Base-by-base conservation (phyloP, 1,284 basidiomycete species). In the Trichosporon ovoides region DNA sequence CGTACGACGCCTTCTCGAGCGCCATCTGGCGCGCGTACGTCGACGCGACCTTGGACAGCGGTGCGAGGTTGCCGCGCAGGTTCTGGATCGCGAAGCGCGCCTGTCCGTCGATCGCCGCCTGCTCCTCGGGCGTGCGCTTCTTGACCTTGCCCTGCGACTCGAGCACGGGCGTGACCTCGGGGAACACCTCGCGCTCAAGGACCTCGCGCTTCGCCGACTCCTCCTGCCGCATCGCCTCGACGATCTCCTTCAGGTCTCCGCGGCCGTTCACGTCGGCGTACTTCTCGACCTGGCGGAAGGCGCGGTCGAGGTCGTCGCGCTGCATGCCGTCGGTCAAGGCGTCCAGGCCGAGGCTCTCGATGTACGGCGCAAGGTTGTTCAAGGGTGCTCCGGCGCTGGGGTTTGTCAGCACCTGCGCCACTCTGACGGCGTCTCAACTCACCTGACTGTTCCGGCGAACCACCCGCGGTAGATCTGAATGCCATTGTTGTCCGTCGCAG, bases 1-100 rank as follows among this genome's bases (percentile, higher is more conserved):
- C 87, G 69, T 90, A 88, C 1, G 89, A 90, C 0, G 89, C 89
- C 38, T 86, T 82, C 74, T 95, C 91, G 3, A 96, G 83, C 2
- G 88, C 80, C 64, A 85, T 84, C 76, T 96, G 92, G 2, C 92
- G 87, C 0, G 85, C 80, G n/a, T 56, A 83, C 57, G 28, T 72
- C 80, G 18, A 84, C 76, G 63, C 88, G 85, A 43, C 87, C 52
- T 85, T 81, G 1, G 81, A 76, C 11, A 90, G 81, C 37, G 83
- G 78, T 0, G 82, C 79, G 3, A 93, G 82, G 64, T 60, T 83
- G 80, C 50, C 87, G 82, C 63, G 91, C 79, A 66, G 84, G 83
- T 57, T 84, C 77, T 57, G 88, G 79, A 77, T 91, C 85, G 79
- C 65, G 65, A 75, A 77, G 33, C 76, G 70, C n/a, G 73, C 63